phyloP scores from a whole-genome alignment of 768 basidiomycete genomes.

The Tricholoma saponaceum region DNA sequence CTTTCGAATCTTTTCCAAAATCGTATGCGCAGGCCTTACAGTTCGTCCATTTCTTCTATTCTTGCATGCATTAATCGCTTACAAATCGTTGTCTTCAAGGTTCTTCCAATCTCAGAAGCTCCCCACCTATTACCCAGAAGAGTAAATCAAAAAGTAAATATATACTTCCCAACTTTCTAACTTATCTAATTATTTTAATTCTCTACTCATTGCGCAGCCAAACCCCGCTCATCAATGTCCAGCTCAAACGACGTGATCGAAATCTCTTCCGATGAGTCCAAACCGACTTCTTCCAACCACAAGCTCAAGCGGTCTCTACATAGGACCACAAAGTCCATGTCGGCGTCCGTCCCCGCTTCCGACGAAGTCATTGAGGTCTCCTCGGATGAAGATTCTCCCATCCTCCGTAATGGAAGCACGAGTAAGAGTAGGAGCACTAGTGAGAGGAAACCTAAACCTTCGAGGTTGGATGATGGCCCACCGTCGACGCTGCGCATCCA shows the following conservation, averaged over 20 bases:
- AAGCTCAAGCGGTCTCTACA: neutral
- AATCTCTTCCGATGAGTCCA: conserved; percentile 2
- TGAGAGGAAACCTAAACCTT: neutral
- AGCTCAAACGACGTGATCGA: conserved; percentile 4
- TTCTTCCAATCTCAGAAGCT: neutral
- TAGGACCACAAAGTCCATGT: neutral
- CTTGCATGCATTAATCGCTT: neutral
- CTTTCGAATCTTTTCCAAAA: neutral
- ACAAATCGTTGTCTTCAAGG: neutral
- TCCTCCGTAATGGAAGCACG: neutral
- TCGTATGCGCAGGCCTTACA: neutral
- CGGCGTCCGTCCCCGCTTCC: neutral
- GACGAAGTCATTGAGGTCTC: conserved; percentile 8
- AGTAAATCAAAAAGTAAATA: neutral
- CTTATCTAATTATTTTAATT: neutral
- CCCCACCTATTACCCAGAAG: neutral
- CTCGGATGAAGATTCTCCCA: conserved; percentile 4
- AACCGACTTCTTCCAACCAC: neutral
- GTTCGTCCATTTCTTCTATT: neutral
- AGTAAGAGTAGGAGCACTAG: neutral
- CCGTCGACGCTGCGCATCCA: neutral
- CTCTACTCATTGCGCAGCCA: neutral
- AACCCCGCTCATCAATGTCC: neutral
- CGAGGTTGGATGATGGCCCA: neutral
- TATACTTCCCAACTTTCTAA: neutral